Evolutionary conservation across 2,329 filamentous ascomycete genomes (phyloP).

Genomic region (Hymenoscyphus scutula): DNA sequence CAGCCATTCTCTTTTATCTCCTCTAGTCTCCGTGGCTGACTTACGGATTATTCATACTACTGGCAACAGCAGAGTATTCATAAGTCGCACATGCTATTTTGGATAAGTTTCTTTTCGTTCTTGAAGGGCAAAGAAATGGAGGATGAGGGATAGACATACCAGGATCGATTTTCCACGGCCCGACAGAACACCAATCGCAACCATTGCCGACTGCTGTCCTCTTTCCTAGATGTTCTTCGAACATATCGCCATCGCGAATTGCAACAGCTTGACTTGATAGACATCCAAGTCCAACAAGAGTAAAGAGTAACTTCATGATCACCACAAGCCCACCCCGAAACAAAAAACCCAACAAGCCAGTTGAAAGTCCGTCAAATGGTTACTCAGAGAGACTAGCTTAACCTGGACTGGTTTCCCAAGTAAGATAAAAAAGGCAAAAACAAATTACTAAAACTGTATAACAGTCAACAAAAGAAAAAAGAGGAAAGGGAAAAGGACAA

Average conservation of each 20-base stretch:
- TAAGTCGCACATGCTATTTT: constrained; percentile 15
- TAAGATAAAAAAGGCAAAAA: too few species aligned
- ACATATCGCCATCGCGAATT: neutral
- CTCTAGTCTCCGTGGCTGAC: neutral
- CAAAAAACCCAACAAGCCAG: too few species aligned
- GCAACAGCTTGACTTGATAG: constrained; percentile 3
- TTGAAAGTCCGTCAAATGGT: too few species aligned
- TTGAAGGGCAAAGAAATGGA: neutral
- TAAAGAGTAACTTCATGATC: neutral
- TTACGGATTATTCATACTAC: constrained; percentile 22
- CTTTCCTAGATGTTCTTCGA: constrained; percentile 7
- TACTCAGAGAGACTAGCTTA: too few species aligned
- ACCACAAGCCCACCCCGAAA: neutral
- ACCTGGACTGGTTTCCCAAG: too few species aligned
- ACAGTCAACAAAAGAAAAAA: neutral
- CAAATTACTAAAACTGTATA: neutral
- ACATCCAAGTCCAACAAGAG: constrained; percentile 6
- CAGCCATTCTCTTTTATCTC: neutral
- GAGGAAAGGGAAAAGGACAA: neutral
- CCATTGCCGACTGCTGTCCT: constrained; percentile 14
- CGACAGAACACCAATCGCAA: constrained; percentile 12
- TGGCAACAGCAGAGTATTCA: constrained; percentile 20
- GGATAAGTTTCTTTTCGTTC: neutral
- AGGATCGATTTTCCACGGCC: constrained; percentile 15
- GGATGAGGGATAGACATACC: constrained; percentile 5